Evolutionary conservation across 164 flowering plant species (phyloP), one percentile per base, ranked within the genome.

Genomic region (Paratinospora sagittata): DNA sequence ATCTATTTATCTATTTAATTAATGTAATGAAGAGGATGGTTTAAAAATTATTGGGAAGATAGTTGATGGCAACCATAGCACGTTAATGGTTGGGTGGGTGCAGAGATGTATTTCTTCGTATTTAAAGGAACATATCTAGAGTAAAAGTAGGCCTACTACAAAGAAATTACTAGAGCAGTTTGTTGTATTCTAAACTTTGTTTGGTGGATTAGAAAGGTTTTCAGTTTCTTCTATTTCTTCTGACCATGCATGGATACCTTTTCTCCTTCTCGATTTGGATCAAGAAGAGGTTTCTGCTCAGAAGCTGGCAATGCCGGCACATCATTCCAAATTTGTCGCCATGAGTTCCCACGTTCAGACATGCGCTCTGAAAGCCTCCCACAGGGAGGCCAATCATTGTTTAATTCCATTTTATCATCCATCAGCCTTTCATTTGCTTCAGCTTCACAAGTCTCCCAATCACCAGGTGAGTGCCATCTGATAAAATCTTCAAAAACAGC

Each of bases 401-500:
- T 64, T 66, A 67, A 60, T 55, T 81, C 74, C 12, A 49, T 63
- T 43, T 62, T 27, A 61, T 68, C 37, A 41, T 21, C 61, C 17
- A 21, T 43, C 9, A 67, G 67, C 37, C 45, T 65, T 21, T 43
- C 65, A 26, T 23, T 66, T 34, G 33, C 75, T 45, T 74, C 76
- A 34, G 37, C 39, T 74, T 68, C 78, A 80, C 85, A 79, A 27
- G 63, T 72, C 76, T 84, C 92, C 98, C 98, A 96, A 74, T 93
- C 98, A 74, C 91, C 89, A 68, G 98, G 99, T 60, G 99, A 93
- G 81, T 96, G 97, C 99, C 99, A 96, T 74, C 98, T 83, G 47
- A 96, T 93, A 70, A 96, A 93, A 81, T 96, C 98, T 86, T 96
- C 98, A 82, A 93, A 96, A 39, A 85, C 82, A 74, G 95, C 95